Evolutionary conservation across 805 yeast species (phyloP).

Genomic region (Saturnispora ahearnii): DNA sequence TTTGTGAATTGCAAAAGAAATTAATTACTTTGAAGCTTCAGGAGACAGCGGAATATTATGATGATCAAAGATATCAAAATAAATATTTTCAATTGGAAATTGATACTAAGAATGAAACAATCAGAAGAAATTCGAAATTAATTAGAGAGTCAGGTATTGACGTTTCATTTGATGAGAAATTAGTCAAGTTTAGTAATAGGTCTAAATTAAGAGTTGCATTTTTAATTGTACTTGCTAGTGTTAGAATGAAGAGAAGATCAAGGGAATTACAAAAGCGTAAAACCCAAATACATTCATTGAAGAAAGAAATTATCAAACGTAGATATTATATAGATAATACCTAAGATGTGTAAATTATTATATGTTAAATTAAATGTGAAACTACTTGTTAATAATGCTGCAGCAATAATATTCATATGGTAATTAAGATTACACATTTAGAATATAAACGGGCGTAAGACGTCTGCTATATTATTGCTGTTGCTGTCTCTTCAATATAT

Average conservation of each 20-base stretch:
- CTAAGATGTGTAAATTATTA: neutral
- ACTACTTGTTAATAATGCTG: neutral
- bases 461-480: neutral
- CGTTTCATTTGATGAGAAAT: neutral
- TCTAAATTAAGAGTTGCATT: conserved; percentile 17
- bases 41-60: conserved; percentile 31
- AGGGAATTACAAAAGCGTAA: conserved; percentile 17
- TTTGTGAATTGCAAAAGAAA: conserved; percentile 34
- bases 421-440: neutral
- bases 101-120: conserved; percentile 14
- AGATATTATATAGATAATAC: conserved; percentile 1
- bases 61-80: conserved; percentile 30
- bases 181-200: conserved; percentile 2
- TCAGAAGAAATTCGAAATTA: conserved; percentile 9
- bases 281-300: conserved; percentile 13
- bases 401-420: neutral
- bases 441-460: neutral
- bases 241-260: conserved; percentile 29
- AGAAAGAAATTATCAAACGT: conserved; percentile 12
- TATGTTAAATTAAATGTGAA: neutral
- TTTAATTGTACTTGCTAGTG: conserved; percentile 29
- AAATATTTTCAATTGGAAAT: conserved; percentile 23
- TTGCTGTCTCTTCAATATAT: neutral
- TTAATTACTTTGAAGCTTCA: conserved; percentile 40
- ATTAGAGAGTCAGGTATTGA: conserved; percentile 18